Evolutionary conservation across 768 basidiomycete genomes (phyloP).

Genomic region (Panus rudis): DNA sequence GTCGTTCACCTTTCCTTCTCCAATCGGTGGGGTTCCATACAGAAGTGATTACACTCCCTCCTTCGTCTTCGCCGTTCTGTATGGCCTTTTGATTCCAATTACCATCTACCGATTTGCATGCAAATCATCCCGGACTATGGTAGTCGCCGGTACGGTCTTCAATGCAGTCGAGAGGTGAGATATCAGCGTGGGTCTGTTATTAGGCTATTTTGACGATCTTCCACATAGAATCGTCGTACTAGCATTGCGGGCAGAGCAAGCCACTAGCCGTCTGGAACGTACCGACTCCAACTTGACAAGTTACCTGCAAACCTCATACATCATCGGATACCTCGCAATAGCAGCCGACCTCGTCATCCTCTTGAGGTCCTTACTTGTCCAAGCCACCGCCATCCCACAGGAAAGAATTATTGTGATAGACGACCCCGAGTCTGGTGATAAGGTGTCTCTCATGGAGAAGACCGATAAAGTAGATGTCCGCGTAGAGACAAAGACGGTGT

Average conservation of each 20-base stretch:
- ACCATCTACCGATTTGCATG: constrained; percentile 10
- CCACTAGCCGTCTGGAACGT: constrained; percentile 4
- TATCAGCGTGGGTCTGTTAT: neutral
- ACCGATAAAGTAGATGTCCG: neutral
- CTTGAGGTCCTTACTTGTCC: constrained; percentile 7
- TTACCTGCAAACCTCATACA: constrained; percentile 7
- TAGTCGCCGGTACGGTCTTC: constrained; percentile 10
- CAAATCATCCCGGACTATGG: constrained; percentile 8
- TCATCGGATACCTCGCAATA: constrained; percentile 5
- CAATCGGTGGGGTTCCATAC: neutral
- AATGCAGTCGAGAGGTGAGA: constrained; percentile 17
- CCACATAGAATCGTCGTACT: neutral
- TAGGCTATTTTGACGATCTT: neutral
- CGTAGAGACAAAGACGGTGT: neutral
- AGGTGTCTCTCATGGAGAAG: neutral
- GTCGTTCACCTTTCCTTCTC: neutral
- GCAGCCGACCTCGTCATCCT: neutral
- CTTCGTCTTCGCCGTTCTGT: constrained; percentile 17
- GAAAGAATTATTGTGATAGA: neutral
- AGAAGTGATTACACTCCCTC: constrained; percentile 17
- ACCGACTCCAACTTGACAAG: constrained; percentile 1
- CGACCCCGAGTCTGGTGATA: neutral
- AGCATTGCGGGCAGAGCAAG: constrained; percentile 2
- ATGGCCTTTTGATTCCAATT: constrained; percentile 12
- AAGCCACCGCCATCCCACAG: neutral